Percentiles rank a stretch among this genome's conserved stretches.
phyloP scores from a whole-genome alignment of 768 basidiomycete genomes.

The Cubamyces lactineus region DNA sequence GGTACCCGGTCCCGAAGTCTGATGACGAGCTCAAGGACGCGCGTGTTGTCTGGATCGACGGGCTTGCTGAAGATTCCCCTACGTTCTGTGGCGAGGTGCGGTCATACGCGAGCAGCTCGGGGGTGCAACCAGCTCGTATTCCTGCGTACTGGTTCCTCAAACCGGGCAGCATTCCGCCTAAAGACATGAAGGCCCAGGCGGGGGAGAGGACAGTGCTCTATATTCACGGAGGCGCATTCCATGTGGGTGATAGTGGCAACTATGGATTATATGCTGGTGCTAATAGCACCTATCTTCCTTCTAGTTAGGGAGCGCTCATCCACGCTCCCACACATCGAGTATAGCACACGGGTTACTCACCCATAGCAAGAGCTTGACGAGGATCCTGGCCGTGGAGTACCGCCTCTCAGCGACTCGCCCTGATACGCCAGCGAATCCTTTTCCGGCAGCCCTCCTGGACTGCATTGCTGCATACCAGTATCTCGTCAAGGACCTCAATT shows the following conservation, averaged over 20 bases:
- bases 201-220: slow-evolving; percentile 19
- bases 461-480: slow-evolving; percentile 53
- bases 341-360: slow-evolving; percentile 24
- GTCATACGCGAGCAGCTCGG: slow-evolving; percentile 10
- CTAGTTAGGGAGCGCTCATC: slow-evolving; percentile 22
- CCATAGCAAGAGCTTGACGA: slow-evolving; percentile 25
- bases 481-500: slow-evolving; percentile 47
- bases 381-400: slow-evolving; percentile 51
- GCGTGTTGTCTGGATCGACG: slow-evolving; percentile 38
- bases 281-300: not conserved
- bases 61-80: slow-evolving; percentile 33
- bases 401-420: slow-evolving; percentile 41
- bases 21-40: slow-evolving; percentile 12
- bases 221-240: slow-evolving; percentile 24
- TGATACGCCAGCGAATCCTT: slow-evolving; percentile 40
- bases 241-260: not conserved
- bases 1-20: not conserved
- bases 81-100: slow-evolving; percentile 27
- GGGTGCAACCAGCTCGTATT: slow-evolving; percentile 20
- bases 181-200: slow-evolving; percentile 3
- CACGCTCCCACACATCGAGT: not conserved
- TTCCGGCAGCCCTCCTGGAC: slow-evolving; percentile 59
- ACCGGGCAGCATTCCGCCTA: not conserved
- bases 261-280: not conserved
- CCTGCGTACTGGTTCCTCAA: slow-evolving; percentile 28